Evolutionary conservation across 768 basidiomycete genomes (phyloP).

Genomic region (Hericium erinaceus): DNA sequence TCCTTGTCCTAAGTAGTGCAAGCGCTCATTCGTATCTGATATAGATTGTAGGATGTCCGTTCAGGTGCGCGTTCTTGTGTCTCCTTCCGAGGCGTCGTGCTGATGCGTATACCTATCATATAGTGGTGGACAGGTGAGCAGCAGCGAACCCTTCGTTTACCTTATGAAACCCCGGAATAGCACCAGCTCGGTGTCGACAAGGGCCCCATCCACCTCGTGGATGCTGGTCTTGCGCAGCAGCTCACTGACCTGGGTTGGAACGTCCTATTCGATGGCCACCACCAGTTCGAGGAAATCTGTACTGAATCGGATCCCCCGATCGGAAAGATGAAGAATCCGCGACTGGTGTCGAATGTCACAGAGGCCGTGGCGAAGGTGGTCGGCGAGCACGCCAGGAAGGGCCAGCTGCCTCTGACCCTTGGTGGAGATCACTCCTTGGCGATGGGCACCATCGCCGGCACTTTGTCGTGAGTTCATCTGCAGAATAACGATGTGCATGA

Average conservation of each 20-base stretch:
- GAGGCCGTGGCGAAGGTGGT: conserved; percentile 72
- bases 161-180: conserved; percentile 28
- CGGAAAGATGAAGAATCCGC: conserved; percentile 84
- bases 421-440: conserved; percentile 96
- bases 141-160: conserved; percentile 10
- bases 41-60: conserved; percentile 91
- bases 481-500: background rate
- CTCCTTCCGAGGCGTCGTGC: conserved; percentile 1
- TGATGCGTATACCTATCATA: conserved; percentile 4
- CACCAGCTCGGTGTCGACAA: conserved; percentile 74
- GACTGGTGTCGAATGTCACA: conserved; percentile 76
- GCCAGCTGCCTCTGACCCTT: conserved; percentile 79
- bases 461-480: conserved; percentile 48
- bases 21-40: background rate
- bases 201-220: conserved; percentile 81
- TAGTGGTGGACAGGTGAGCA: conserved; percentile 59
- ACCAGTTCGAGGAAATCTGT: conserved; percentile 74
- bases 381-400: conserved; percentile 64
- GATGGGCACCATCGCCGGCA: conserved; percentile 93
- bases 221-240: conserved; percentile 77
- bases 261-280: conserved; percentile 84
- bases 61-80: conserved; percentile 52
- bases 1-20: background rate
- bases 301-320: conserved; percentile 65
- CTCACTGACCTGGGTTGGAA: conserved; percentile 77